Base-by-base conservation (phyloP, 106 monocot genomes). In the Acorus gramineus region DNA sequence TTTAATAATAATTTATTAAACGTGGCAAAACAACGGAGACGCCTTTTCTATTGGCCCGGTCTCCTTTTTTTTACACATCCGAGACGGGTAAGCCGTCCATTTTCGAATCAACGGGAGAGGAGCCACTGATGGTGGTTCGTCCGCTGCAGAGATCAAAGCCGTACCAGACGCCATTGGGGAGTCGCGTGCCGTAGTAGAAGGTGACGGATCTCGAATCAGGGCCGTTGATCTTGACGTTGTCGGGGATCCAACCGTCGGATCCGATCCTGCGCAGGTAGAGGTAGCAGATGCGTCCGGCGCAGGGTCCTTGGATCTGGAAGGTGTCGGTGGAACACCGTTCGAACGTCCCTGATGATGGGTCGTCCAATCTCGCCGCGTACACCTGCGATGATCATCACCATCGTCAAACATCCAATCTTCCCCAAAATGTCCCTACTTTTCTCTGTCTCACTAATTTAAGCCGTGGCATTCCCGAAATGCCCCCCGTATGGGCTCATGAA, bases 271-370 rank as follows among this genome's bases (percentile, higher is more conserved):
- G 10, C 12, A 71, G 61, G 54, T 71, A 71, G 6, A 71, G 62
- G 54, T 71, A 71, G 71, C 71, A 71, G 53, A 50, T 61, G 4
- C 42, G 42, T 52, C 53, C 51, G 28, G 45, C 53, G 61, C 71
- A 71, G 13, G 71, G 61, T 0, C 71, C 71, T n/a, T 4, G 0
- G 43, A 71, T 52, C 50, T 9, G 5, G 71, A 62, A 71, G 11
- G 71, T 71, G 46, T 71, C 71, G 11, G 59, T 55, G 45, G 71
- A 71, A 53, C 71, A 71, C 11, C 71, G 7, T 44, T 61, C 71
- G 71, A 71, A 71, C 49, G 62, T 45, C 53, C 62, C 53, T 13
- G 60, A 52, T 3, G 69, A 60, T 9, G 71, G 71, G 13, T 71
- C 53, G 53, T 71, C 71, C 62, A 71, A 53, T 14, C 71, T 43